Evolutionary conservation across 495 filamentous ascomycete genomes (phyloP).

Genomic region (Xylaria nigripes): DNA sequence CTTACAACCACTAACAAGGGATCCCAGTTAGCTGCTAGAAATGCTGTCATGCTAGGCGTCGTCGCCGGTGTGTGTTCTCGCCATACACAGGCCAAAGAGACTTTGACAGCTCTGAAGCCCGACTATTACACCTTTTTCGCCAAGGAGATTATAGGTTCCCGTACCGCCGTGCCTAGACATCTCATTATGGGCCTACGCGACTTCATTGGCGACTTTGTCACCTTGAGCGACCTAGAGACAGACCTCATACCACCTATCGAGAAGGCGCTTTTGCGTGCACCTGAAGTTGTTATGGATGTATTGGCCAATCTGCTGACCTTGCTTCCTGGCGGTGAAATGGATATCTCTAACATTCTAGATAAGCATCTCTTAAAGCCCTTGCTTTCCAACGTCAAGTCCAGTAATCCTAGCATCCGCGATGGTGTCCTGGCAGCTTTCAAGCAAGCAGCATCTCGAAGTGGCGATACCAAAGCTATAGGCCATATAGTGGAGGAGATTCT

Average conservation of each 20-base stretch:
- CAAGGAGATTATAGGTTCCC: constrained; percentile 77
- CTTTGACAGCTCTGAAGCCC: constrained; percentile 57
- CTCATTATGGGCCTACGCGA: constrained; percentile 67
- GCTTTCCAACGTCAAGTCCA: constrained; percentile 80
- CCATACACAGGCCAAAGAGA: constrained; percentile 45
- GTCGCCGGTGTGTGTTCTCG: constrained; percentile 79
- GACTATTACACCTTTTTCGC: constrained; percentile 71
- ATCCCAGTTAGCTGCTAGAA: constrained; percentile 50
- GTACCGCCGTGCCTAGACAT: constrained; percentile 59
- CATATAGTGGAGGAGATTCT: constrained; percentile 71
- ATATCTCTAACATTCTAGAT: constrained; percentile 65
- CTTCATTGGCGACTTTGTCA: constrained; percentile 73
- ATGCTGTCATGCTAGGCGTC: constrained; percentile 72
- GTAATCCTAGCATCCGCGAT: constrained; percentile 64
- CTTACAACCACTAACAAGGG: constrained; percentile 53
- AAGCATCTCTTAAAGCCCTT: constrained; percentile 73
- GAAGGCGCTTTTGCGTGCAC: constrained; percentile 78
- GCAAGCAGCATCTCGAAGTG: constrained; percentile 50
- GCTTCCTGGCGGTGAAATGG: constrained; percentile 54
- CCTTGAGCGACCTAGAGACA: constrained; percentile 61
- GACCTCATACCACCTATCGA: constrained; percentile 77
- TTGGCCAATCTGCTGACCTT: constrained; percentile 60
- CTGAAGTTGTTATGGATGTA: constrained; percentile 79
- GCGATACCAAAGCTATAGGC: constrained; percentile 46
- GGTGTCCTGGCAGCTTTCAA: constrained; percentile 67